Conservation (phyloP, 163 green algal genomes). For the Chlorella variabilis region DNA sequence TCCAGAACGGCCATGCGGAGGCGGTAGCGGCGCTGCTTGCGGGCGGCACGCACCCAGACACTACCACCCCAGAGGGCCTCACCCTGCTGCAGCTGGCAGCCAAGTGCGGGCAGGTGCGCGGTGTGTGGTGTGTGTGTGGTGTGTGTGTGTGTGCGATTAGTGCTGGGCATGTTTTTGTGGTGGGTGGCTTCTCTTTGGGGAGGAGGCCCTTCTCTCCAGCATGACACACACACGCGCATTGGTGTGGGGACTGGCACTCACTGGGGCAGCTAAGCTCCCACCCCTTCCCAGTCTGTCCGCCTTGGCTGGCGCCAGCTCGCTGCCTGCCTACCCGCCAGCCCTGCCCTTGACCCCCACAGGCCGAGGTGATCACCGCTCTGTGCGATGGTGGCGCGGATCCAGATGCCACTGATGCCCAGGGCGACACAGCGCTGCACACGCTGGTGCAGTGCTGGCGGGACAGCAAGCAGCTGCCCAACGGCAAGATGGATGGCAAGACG, state of each 20-base stretch:
- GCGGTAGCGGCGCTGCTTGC: conserved; percentile 10
- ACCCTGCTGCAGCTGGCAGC: conserved; percentile 22
- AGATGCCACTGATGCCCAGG: neutral
- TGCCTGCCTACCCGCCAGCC: too few relatives aligned
- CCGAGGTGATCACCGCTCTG: neutral
- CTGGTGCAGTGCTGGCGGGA: conserved; percentile 13
- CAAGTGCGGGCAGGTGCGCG: neutral
- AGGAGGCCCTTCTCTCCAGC: too few relatives aligned
- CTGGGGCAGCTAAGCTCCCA: too few relatives aligned
- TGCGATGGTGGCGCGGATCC: neutral
- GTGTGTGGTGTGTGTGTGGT: too few relatives aligned
- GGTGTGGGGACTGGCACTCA: too few relatives aligned
- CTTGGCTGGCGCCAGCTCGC: too few relatives aligned
- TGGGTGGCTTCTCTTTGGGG: too few relatives aligned
- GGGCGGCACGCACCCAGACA: conserved; percentile 8
- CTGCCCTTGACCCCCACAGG: neutral
- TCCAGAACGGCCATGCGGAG: neutral
- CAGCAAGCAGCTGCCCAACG: conserved; percentile 5
- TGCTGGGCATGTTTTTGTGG: too few relatives aligned
- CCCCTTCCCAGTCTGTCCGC: too few relatives aligned
- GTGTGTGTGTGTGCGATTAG: too few relatives aligned
- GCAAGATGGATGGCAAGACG: neutral
- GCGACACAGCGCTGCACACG: conserved; percentile 33
- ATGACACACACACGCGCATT: too few relatives aligned
- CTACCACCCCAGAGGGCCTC: neutral